These are phyloP conservation scores for Gloeostereum incarnatum DNA, from an alignment of 768 basidiomycete genomes.

Conservation along the genomic window DNA sequence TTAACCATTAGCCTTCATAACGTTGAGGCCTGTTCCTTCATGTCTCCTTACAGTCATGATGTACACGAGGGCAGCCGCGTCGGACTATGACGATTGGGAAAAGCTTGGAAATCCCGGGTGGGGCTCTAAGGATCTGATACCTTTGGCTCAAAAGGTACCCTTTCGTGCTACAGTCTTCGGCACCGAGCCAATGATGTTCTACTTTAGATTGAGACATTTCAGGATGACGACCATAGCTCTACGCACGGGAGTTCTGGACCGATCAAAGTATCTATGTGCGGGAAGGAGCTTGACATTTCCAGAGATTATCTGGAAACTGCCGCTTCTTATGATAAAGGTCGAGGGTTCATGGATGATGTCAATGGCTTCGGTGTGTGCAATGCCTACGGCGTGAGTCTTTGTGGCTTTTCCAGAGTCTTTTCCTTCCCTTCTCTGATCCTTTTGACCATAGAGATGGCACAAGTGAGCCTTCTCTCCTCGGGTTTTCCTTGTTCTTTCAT, in stretches of 20 bases:
- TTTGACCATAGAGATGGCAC: constrained; percentile 34
- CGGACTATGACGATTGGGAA: constrained; percentile 63
- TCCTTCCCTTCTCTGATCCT: neutral
- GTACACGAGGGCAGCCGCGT: constrained; percentile 51
- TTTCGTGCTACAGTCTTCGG: no score
- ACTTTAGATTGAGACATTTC: constrained; percentile 36
- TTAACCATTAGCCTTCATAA: neutral
- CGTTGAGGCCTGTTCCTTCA: neutral
- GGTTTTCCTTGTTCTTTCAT: neutral
- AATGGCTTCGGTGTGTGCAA: constrained; percentile 36
- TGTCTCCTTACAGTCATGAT: constrained; percentile 25
- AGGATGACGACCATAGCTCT: constrained; percentile 13
- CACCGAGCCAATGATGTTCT: no score
- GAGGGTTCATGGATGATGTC: constrained; percentile 31
- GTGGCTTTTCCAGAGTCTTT: neutral
- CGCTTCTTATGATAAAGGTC: constrained; percentile 35
- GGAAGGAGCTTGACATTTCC: constrained; percentile 26
- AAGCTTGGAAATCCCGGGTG: constrained; percentile 48
- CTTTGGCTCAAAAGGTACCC: constrained; percentile 54
- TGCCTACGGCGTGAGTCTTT: constrained; percentile 36
- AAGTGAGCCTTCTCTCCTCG: constrained; percentile 26
- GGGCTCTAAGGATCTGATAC: constrained; percentile 48
- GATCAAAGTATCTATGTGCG: constrained; percentile 35
- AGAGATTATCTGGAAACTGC: constrained; percentile 39
- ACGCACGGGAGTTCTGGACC: constrained; percentile 44